Base-by-base conservation (phyloP, 495 filamentous ascomycete genomes). In the Daldinia grandis region DNA sequence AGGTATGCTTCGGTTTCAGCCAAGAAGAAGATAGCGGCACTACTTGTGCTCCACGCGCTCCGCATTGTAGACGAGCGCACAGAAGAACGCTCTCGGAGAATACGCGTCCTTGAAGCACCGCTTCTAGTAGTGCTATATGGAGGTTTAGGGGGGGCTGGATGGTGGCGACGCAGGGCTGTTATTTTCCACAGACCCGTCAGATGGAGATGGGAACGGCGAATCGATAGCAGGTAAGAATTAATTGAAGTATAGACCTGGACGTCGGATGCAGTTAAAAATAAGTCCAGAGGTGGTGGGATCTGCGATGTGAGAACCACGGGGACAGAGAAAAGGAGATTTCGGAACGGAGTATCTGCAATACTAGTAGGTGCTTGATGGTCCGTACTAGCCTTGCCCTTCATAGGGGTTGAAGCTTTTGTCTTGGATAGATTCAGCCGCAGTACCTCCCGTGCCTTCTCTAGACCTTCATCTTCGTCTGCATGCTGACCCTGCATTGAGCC, bases 131-230 rank as follows among this genome's bases (percentile, higher is more conserved):
- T 88, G 59, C 87, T 90, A 63, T 84, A 87, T 2, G 86, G 87
- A 8, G 89, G 89, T 1, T 84, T 84, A 64, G 87, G 88, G 12
- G 92, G 89, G 1, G 89, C 82, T 19, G 92, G 91, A 79, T 94
- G 85, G 71, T 89, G 87, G 49, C 93, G 87, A 12, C 95, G 88
- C 19, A 96, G 84, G 0, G 88, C 83, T 0, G 90, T 91, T 53
- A 91, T 90, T 67, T 93, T 92, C 93, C 95, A 98, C 19, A 98
- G 79, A 72, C 91, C 86, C 4, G 92, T 89, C 0, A 98, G 83
- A 38, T 89, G 87, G 4, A 97, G 84, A 73, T 97, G 93, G 2
- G 93, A 91, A 33, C 93, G 87, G 21, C 93, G 89, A 24, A 97
- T 87, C 0, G 90, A 89, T 1, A 98, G 80, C 0, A 99, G 87